phyloP scores from a whole-genome alignment of 2,329 filamentous ascomycete genomes.

The Colletotrichum somersetense region DNA sequence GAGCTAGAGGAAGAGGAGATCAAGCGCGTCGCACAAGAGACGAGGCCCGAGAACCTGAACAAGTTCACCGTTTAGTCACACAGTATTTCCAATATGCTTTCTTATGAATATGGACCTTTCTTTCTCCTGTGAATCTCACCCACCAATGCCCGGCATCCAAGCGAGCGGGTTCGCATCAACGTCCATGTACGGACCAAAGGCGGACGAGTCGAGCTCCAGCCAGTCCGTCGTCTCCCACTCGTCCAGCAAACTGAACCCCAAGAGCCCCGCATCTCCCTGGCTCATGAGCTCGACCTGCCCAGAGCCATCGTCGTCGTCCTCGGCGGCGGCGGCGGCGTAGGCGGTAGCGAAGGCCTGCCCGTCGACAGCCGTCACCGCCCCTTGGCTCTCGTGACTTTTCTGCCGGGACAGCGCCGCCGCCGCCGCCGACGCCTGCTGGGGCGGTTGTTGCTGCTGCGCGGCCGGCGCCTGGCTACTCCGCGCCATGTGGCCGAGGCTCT shows the following conservation, averaged over 20 bases:
- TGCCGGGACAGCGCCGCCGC: background rate
- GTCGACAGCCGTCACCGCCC: background rate
- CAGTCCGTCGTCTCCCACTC: constrained; percentile 50
- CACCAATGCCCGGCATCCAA: constrained; percentile 39
- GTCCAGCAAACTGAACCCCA: constrained; percentile 36
- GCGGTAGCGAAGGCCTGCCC: constrained; percentile 22
- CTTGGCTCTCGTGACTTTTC: constrained; percentile 7
- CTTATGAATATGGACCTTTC: background rate
- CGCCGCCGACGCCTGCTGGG: background rate
- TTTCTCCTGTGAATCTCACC: background rate
- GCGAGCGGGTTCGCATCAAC: constrained; percentile 32
- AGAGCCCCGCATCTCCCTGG: constrained; percentile 26
- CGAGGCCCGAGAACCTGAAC: constrained; percentile 52
- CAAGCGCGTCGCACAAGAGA: constrained; percentile 50
- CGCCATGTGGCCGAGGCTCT: constrained; percentile 40
- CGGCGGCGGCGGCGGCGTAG: constrained; percentile 13
- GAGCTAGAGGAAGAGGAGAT: constrained; percentile 55
- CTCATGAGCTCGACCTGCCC: constrained; percentile 20
- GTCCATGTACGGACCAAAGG: constrained; percentile 43
- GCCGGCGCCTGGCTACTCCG: constrained; percentile 1
- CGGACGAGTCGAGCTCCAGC: constrained; percentile 47
- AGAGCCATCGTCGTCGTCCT: background rate
- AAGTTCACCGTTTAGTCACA: constrained; percentile 49
- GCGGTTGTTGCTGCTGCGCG: background rate
- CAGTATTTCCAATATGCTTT: background rate